Percentiles rank a stretch among this genome's conserved stretches.
Conservation (phyloP, 768 basidiomycete genomes). For the Trametes cinnabarina region DNA sequence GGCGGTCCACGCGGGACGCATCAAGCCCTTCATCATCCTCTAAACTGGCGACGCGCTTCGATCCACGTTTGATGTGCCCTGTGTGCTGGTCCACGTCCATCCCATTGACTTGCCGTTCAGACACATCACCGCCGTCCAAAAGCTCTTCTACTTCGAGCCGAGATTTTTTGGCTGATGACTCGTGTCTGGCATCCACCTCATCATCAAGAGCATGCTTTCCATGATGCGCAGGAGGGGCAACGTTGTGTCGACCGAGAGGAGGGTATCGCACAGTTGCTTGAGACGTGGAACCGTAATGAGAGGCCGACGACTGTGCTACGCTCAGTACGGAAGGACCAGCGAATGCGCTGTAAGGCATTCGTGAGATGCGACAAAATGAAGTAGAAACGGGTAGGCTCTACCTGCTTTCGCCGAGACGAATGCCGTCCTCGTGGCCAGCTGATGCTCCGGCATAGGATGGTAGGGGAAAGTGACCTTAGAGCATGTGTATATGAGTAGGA, state of each 20-base stretch:
- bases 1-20: conserved; percentile 34
- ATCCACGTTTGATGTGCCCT: conserved; percentile 37
- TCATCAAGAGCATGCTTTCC: conserved; percentile 40
- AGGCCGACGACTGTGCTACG: neutral
- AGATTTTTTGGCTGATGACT: conserved; percentile 47
- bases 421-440: neutral
- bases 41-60: conserved; percentile 49
- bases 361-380: neutral
- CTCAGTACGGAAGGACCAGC: neutral
- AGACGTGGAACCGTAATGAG: neutral
- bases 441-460: neutral
- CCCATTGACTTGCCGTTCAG: conserved; percentile 37
- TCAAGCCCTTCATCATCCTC: conserved; percentile 47
- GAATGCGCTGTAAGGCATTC: neutral
- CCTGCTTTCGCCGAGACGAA: neutral
- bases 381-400: neutral
- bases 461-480: neutral
- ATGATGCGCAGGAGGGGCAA: conserved; percentile 3
- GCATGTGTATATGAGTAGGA: neutral
- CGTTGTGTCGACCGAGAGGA: neutral
- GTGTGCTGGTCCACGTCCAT: conserved; percentile 25
- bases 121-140: conserved; percentile 49
- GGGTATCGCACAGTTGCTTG: neutral
- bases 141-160: conserved; percentile 50
- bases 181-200: conserved; percentile 35